phyloP scores from a whole-genome alignment of 2,329 filamentous ascomycete species.

The Pseudogymnoascus sp. region DNA sequence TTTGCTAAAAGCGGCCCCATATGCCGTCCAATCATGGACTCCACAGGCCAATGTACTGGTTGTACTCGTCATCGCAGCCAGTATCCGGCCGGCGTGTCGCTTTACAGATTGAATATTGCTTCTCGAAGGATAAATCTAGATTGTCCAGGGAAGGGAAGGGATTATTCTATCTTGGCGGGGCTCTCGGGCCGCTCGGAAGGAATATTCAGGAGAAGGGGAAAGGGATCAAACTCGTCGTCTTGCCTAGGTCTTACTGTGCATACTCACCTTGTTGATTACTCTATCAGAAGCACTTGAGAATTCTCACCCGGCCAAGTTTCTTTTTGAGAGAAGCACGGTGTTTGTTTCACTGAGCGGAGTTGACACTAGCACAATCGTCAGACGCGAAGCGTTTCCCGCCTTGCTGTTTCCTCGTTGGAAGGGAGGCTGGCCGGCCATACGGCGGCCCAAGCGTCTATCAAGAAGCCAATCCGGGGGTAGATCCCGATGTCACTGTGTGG shows the following conservation, averaged over 20 bases:
- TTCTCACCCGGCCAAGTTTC: background rate
- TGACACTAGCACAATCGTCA: slow-evolving; percentile 1
- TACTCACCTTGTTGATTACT: background rate
- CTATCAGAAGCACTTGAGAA: background rate
- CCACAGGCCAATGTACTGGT: background rate
- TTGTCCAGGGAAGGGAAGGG: background rate
- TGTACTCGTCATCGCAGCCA: slow-evolving; percentile 1
- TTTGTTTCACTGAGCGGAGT: slow-evolving; percentile 2
- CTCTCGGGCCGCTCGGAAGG: background rate
- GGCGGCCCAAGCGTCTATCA: slow-evolving; percentile 7
- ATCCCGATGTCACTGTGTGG: slow-evolving; percentile 8
- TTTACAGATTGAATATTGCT: slow-evolving; percentile 8
- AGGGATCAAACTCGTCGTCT: background rate
- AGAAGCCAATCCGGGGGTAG: slow-evolving; percentile 1
- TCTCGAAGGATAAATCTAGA: background rate
- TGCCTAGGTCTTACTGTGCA: background rate
- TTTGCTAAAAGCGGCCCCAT: background rate
- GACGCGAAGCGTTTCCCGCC: background rate
- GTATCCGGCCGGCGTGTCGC: slow-evolving; percentile 1
- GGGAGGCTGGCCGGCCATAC: background rate
- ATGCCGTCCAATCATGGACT: background rate
- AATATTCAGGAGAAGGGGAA: background rate
- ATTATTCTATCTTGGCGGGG: background rate
- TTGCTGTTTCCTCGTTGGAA: background rate
- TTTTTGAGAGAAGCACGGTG: background rate